phyloP scores from a whole-genome alignment of 192 early-diverging fungal species.

The Gigaspora rosea region DNA sequence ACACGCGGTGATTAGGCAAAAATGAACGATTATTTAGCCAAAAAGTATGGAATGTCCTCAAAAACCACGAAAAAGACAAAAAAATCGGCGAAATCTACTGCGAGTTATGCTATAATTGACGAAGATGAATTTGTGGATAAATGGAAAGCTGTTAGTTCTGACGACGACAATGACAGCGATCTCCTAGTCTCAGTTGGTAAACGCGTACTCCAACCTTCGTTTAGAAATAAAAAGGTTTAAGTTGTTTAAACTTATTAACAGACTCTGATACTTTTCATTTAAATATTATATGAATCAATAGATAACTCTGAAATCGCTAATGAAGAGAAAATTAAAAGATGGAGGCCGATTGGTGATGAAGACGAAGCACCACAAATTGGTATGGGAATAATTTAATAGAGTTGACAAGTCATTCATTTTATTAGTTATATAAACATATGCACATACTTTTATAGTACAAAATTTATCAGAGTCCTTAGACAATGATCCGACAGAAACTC shows the following conservation, averaged over 20 bases:
- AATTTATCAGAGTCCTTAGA: not conserved
- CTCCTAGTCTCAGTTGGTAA: too few species aligned
- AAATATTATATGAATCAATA: not conserved
- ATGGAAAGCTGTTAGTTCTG: too few species aligned
- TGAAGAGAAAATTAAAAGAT: not conserved
- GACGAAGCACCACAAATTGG: slow-evolving; percentile 25
- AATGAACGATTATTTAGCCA: slow-evolving; percentile 26
- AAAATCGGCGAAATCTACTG: slow-evolving; percentile 12
- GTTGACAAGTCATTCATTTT: not conserved
- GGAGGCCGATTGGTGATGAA: slow-evolving; percentile 22
- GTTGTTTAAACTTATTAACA: not conserved
- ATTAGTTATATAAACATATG: not conserved
- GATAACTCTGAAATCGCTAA: not conserved
- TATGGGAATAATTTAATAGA: not conserved
- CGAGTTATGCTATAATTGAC: not conserved
- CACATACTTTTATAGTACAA: not conserved
- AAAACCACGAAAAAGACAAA: not conserved
- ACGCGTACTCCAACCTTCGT: too few species aligned
- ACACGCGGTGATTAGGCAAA: not conserved
- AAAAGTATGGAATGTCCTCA: slow-evolving; percentile 23
- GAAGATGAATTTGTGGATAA: not conserved
- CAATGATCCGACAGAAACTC: not conserved
- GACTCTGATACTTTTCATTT: not conserved
- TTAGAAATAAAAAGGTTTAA: too few species aligned
- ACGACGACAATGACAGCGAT: too few species aligned